A percentile compares a stretch with the other conserved stretches of the same genome.
phyloP scores from a whole-genome alignment of 768 basidiomycete species.

The Trametes punicea region DNA sequence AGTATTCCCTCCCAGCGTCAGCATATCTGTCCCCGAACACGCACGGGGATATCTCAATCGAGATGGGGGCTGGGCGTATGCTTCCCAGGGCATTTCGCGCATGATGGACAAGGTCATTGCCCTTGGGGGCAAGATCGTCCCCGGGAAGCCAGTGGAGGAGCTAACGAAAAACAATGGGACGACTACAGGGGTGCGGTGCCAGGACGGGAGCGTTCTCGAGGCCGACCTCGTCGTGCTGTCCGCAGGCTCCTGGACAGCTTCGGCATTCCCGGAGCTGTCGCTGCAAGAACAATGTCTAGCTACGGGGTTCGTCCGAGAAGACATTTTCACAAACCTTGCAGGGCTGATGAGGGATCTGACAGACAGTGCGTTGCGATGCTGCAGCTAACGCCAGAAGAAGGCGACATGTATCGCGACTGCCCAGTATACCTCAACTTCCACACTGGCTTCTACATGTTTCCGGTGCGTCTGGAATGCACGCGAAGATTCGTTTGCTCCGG shows the following conservation, averaged over 20 bases:
- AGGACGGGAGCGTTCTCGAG: slow-evolving; percentile 49
- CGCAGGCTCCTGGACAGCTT: slow-evolving; percentile 84
- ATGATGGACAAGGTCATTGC: slow-evolving; percentile 54
- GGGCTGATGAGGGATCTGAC: background rate
- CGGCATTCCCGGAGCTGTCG: slow-evolving; percentile 60
- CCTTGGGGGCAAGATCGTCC: slow-evolving; percentile 57
- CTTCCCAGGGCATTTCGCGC: slow-evolving; percentile 57
- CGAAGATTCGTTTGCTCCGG: background rate
- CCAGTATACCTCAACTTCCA: slow-evolving; percentile 74
- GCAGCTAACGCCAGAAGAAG: slow-evolving; percentile 72
- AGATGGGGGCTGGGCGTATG: slow-evolving; percentile 84
- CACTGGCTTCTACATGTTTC: slow-evolving; percentile 80
- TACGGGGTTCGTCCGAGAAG: slow-evolving; percentile 65
- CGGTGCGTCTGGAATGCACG: slow-evolving; percentile 44
- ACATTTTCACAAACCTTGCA: background rate
- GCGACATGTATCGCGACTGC: slow-evolving; percentile 50
- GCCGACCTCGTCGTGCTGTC: slow-evolving; percentile 69
- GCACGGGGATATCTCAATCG: slow-evolving; percentile 64
- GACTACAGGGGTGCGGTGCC: slow-evolving; percentile 60
- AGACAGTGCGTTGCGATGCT: slow-evolving; percentile 82
- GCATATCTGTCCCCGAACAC: slow-evolving; percentile 34
- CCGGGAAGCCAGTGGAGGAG: slow-evolving; percentile 54
- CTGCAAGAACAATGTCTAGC: slow-evolving; percentile 57
- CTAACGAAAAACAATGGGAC: slow-evolving; percentile 40
- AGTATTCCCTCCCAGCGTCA: slow-evolving; percentile 45